phyloP scores from a whole-genome alignment of 768 basidiomycete species.

The Mycena rebaudengoi region DNA sequence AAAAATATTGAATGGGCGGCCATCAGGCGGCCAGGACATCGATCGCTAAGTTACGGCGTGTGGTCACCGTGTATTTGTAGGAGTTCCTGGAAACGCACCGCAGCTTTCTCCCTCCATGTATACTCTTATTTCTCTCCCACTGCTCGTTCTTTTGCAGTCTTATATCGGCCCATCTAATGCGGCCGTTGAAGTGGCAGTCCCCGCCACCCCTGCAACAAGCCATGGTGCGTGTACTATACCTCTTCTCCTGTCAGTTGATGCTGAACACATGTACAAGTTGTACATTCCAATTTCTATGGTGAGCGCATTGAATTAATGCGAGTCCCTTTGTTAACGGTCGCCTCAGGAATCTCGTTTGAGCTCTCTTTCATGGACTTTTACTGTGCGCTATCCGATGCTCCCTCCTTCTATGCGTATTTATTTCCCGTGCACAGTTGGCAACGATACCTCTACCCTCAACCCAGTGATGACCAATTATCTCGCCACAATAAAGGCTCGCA shows the following conservation, averaged over 20 bases:
- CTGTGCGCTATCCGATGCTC: conserved; percentile 42
- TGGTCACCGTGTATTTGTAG: background rate
- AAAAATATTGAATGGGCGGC: no score
- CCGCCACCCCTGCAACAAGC: conserved; percentile 41
- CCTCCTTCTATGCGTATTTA: background rate
- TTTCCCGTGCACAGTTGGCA: conserved; percentile 50
- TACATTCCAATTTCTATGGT: conserved; percentile 66
- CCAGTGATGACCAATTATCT: conserved; percentile 66
- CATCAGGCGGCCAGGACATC: no score
- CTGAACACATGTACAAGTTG: no score
- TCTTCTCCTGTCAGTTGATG: no score
- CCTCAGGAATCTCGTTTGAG: conserved; percentile 73
- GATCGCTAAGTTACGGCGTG: background rate
- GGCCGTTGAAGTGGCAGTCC: conserved; percentile 42
- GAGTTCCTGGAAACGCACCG: background rate
- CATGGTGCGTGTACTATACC: no score
- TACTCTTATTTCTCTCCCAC: conserved; percentile 13
- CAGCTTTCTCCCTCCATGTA: conserved; percentile 8
- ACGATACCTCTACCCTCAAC: conserved; percentile 59
- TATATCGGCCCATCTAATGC: conserved; percentile 22
- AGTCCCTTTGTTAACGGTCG: no score
- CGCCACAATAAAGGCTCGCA: conserved; percentile 58
- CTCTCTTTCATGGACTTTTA: conserved; percentile 68
- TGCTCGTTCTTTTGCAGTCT: conserved; percentile 15
- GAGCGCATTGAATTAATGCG: no score